Base-by-base conservation (phyloP, 306 rosid genomes). In the Glycine tomentella region DNA sequence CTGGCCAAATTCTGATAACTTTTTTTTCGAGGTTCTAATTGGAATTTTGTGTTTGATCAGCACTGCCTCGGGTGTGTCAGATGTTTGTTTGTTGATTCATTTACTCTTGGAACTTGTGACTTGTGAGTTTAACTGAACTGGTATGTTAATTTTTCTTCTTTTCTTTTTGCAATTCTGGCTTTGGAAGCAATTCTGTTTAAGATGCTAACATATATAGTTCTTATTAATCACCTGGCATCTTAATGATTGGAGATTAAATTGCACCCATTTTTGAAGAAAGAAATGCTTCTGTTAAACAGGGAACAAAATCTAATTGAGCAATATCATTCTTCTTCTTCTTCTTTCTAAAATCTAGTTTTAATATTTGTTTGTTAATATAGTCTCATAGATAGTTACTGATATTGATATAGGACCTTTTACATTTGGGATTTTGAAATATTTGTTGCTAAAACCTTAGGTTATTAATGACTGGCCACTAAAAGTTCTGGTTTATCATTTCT, bases 61-160 rank as follows among this genome's bases (percentile, higher is more conserved):
- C 2, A 25, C 31, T 25, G 31, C 31, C 31, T 25, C 31, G 31
- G 31, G 31, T 25, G 31, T 25, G 31, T 51, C 75, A 82, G 82
- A 73, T 65, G 58, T 79, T 72, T 65, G 58, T 79, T 72, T 64
- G 49, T 65, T 8, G 51, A 42, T 79, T 74, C 72, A 56, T 75
- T 70, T 14, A 79, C 65, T 67, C 16, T 74, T 76, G 85, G 82
- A 86, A 58, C 45, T 33, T 69, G n/a, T n/a, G n/a, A n/a, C n/a
- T n/a, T n/a, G 10, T 62, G 45, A 56, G 13, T 76, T 63, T 44
- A 72, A 85, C 72, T 69, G 82, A 66, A 79, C 86, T 74, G 91
- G 92, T 88, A 78, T 73, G 9, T 52, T 1, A 25, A 25, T 2
- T 17, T 34, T 56, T 56, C 7, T 25, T 20, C 20, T 14, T 31